phyloP scores from a whole-genome alignment of 257 asterid genomes.

The Echites panduratus region DNA sequence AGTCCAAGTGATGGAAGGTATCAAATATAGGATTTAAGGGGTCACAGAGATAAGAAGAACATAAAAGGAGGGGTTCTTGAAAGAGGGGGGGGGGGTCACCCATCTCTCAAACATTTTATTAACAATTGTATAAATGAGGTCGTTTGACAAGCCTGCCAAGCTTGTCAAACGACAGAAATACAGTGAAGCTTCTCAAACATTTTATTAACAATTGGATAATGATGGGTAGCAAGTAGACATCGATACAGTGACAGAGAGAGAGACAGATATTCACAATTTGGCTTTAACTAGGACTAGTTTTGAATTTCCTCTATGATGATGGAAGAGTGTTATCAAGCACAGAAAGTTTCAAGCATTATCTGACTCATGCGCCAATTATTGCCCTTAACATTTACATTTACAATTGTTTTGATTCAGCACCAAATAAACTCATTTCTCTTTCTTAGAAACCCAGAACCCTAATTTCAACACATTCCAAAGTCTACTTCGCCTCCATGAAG shows the following conservation, averaged over 20 bases:
- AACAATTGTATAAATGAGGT: not conserved
- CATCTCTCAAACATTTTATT: not conserved
- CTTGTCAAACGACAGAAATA: too few relatives aligned
- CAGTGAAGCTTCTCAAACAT: not conserved
- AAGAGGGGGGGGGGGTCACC: too few relatives aligned
- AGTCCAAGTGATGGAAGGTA: not conserved
- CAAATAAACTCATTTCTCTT: not conserved
- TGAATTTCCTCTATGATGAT: not conserved
- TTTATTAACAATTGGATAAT: not conserved
- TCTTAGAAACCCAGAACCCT: not conserved
- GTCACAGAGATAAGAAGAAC: not conserved
- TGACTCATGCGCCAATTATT: not conserved
- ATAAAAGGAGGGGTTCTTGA: too few relatives aligned
- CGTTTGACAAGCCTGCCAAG: not conserved
- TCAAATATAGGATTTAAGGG: not conserved
- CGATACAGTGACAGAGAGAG: not conserved
- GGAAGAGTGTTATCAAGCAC: not conserved
- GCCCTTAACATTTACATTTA: not conserved
- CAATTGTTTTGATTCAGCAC: not conserved
- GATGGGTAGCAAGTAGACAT: not conserved
- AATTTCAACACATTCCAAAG: not conserved
- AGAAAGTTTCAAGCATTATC: not conserved
- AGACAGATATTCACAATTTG: not conserved
- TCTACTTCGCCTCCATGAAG: not conserved
- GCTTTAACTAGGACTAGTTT: not conserved